Evolutionary conservation across 768 basidiomycete species (phyloP).

Genomic region (Tricholoma sp.): DNA sequence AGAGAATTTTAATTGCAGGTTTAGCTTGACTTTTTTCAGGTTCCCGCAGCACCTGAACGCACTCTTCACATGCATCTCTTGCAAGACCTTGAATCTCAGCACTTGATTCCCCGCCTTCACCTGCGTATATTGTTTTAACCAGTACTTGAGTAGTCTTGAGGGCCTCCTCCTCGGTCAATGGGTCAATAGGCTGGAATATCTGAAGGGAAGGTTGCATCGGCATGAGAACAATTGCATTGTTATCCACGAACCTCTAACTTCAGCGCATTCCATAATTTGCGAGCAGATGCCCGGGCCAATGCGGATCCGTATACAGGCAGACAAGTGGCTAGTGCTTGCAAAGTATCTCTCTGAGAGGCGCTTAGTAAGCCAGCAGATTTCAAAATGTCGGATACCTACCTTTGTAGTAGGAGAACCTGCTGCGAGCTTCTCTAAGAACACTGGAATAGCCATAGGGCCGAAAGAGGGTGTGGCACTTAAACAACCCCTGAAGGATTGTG

Average conservation of each 20-base stretch:
- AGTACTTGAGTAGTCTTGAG: constrained; percentile 67
- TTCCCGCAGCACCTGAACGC: constrained; percentile 72
- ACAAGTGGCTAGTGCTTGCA: constrained; percentile 71
- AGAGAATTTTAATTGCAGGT: constrained; percentile 80
- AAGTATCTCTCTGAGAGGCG: constrained; percentile 68
- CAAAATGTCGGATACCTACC: constrained; percentile 34
- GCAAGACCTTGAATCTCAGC: constrained; percentile 54
- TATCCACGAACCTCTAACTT: constrained; percentile 70
- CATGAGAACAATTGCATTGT: background rate
- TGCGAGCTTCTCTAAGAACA: constrained; percentile 89
- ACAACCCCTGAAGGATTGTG: constrained; percentile 45
- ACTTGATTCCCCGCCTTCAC: constrained; percentile 35
- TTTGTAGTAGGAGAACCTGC: constrained; percentile 80
- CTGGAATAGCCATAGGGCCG: constrained; percentile 76
- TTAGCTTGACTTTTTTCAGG: constrained; percentile 93
- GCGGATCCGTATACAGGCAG: constrained; percentile 80
- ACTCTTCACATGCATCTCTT: constrained; percentile 74
- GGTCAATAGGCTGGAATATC: constrained; percentile 92
- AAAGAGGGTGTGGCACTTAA: constrained; percentile 78
- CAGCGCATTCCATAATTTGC: constrained; percentile 84
- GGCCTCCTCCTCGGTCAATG: constrained; percentile 67
- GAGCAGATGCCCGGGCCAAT: constrained; percentile 55
- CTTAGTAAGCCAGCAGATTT: background rate
- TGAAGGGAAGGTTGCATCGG: constrained; percentile 22
- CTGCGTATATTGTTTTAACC: constrained; percentile 66